Evolutionary conservation across 495 filamentous ascomycete genomes (phyloP).

Genomic region (Chaetomidium leptoderma): DNA sequence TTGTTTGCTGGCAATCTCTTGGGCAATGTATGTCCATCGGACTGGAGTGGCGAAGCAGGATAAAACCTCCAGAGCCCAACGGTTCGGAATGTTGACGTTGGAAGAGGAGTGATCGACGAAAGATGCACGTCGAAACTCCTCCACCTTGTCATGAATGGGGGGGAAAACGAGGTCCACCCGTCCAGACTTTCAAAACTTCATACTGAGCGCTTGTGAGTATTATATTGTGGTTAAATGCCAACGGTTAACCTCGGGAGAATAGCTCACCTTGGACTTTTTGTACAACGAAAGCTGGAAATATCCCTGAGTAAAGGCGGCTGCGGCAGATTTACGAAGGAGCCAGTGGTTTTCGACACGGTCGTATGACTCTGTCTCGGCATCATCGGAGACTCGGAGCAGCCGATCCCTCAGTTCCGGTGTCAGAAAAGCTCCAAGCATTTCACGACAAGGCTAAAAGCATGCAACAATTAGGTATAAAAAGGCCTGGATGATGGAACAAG

Average conservation of each 20-base stretch:
- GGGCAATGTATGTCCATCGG: neutral
- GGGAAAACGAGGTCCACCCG: neutral
- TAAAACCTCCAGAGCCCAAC: neutral
- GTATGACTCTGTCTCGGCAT: neutral
- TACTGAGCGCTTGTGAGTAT: too few relatives aligned
- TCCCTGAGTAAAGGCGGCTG: neutral
- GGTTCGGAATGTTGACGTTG: neutral
- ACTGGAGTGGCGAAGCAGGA: neutral
- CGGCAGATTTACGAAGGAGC: conserved; percentile 4
- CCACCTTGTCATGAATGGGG: neutral
- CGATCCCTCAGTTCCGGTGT: neutral
- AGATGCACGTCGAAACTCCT: neutral
- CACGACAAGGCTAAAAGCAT: neutral
- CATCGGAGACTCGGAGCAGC: neutral
- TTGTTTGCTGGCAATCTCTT: neutral
- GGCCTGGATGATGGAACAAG: neutral
- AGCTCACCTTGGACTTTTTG: neutral
- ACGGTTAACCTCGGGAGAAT: neutral
- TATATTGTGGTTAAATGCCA: too few relatives aligned
- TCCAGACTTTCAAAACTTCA: neutral
- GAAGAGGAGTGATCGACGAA: neutral
- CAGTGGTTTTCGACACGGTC: conserved; percentile 1
- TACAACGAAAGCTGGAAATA: neutral
- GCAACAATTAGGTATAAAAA: neutral
- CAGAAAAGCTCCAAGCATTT: neutral